phyloP scores from a whole-genome alignment of 1,284 basidiomycete genomes.

The Trichosporon sp. region DNA sequence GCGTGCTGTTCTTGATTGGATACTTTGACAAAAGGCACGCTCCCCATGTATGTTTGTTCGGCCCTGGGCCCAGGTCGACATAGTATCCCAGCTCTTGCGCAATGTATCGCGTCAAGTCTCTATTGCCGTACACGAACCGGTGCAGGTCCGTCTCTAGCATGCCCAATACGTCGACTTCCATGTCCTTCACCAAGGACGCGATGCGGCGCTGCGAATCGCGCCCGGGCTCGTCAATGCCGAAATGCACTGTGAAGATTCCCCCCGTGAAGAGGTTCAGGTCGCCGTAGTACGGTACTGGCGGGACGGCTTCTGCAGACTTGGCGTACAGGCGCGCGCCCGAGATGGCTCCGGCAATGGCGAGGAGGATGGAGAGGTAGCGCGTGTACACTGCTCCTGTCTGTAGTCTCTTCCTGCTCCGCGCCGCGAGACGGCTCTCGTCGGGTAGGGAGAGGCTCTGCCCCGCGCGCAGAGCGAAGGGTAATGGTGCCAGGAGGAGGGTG shows the following conservation, averaged over 20 bases:
- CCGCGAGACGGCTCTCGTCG: conserved; percentile 10
- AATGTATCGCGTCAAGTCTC: conserved; percentile 75
- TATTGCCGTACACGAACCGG: conserved; percentile 80
- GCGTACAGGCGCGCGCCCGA: background rate
- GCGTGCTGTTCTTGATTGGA: conserved; percentile 82
- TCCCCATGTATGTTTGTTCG: conserved; percentile 88
- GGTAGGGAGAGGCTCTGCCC: conserved; percentile 19
- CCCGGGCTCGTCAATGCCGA: conserved; percentile 75
- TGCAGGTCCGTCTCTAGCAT: conserved; percentile 79
- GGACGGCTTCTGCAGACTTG: background rate
- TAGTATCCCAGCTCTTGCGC: conserved; percentile 74
- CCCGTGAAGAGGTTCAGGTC: conserved; percentile 66
- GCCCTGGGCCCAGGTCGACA: conserved; percentile 69
- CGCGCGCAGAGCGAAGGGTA: conserved; percentile 10
- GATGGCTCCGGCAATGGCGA: conserved; percentile 18
- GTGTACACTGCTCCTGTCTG: conserved; percentile 19
- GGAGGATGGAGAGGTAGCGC: conserved; percentile 39
- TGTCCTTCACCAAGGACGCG: conserved; percentile 66
- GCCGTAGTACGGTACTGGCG: conserved; percentile 57
- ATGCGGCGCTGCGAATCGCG: conserved; percentile 77
- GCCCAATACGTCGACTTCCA: conserved; percentile 71
- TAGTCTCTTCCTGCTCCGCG: conserved; percentile 18
- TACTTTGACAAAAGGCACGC: conserved; percentile 80
- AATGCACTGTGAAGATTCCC: conserved; percentile 90
- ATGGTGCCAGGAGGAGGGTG: conserved; percentile 22